Base-by-base conservation (phyloP, 495 filamentous ascomycete species). In the Trichoderma reesei region DNA sequence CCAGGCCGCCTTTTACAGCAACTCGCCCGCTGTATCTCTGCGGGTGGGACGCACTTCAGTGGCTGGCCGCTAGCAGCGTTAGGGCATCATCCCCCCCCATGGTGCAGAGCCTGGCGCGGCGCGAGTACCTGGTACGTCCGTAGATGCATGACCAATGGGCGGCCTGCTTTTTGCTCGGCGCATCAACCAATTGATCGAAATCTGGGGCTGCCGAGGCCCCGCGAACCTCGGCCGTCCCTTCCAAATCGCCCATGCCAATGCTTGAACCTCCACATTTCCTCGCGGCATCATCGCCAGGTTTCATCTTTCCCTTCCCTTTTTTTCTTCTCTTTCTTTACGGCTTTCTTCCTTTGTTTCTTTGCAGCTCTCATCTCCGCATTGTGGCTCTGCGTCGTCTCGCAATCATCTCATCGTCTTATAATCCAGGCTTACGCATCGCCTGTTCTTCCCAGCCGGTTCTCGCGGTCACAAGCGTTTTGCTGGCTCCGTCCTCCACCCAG, bases 181-280 rank as follows among this genome's bases (percentile, higher is more conserved):
- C 41, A 44, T 13, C 41, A 13, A 44, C 41, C 41, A 44, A 16
- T 26, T n/a, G 41, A 44, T 18, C 44, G 37, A 63, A 41, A 33
- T 44, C 61, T 41, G 37, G 61, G 61, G 61, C 42, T 63, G 41
- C 61, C 61, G 61, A 63, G 61, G 61, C 26, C 61, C 16, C 37
- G 39, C 60, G 60, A 41, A 36, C 60, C 61, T 63, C 61, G 61
- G 51, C 51, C 51, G 26, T 56, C 51, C 26, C 26, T 56, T 56
- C 34, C 18, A n/a, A 54, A 20, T 26, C 33, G 51, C 51, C 51
- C 51, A 56, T 56, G 51, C 11, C n/a, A 33, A 33, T 56, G 18
- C 26, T 56, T 56, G 34, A 56, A 56, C 51, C 51, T 56, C 51
- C 51, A 34, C 46, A 16, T 54, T 20, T 54, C 51, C 48, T 56